These are phyloP conservation scores for Ascobolus immersus DNA, from an alignment of 495 filamentous ascomycete genomes.

Conservation along the genomic window DNA sequence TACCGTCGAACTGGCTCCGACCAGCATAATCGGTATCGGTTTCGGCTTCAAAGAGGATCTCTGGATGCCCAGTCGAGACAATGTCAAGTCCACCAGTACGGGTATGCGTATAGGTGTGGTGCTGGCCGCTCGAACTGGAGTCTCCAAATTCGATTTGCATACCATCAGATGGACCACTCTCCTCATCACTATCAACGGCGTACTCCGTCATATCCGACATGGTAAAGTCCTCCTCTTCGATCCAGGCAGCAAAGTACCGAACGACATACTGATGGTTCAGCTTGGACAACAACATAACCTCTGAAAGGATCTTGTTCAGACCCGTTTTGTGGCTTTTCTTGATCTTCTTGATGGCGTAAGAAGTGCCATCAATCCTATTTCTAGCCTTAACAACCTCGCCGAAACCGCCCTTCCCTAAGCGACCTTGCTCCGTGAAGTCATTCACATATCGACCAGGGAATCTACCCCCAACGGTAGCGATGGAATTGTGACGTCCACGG, in stretches of 20 bases:
- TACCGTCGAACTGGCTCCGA: too few relatives aligned
- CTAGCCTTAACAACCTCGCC: constrained; percentile 93
- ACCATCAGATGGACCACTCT: constrained; percentile 11
- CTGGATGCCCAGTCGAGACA: constrained; percentile 64
- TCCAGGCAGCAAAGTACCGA: constrained; percentile 83
- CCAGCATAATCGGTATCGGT: constrained; percentile 17
- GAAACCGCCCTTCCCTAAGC: constrained; percentile 78
- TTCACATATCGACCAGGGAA: constrained; percentile 33
- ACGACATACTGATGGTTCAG: constrained; percentile 93
- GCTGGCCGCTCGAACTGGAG: too few relatives aligned
- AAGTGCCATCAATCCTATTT: constrained; percentile 72
- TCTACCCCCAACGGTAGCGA: constrained; percentile 18
- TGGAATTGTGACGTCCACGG: constrained; percentile 26
- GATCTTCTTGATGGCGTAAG: constrained; percentile 95
- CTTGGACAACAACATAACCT: constrained; percentile 69
- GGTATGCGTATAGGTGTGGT: constrained; percentile 9
- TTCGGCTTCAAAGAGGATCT: constrained; percentile 38
- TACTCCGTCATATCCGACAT: constrained; percentile 2
- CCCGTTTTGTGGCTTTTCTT: constrained; percentile 53
- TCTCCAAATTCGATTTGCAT: constrained; percentile 37
- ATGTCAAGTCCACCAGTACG: constrained; percentile 76
- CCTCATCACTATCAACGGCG: constrained; percentile 6
- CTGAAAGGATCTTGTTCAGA: constrained; percentile 64
- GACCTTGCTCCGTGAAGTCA: constrained; percentile 74
- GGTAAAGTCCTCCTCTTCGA: constrained; percentile 27